Conservation (phyloP, 1,284 basidiomycete genomes). For the Apiotrichum akiyoshidainum region DNA sequence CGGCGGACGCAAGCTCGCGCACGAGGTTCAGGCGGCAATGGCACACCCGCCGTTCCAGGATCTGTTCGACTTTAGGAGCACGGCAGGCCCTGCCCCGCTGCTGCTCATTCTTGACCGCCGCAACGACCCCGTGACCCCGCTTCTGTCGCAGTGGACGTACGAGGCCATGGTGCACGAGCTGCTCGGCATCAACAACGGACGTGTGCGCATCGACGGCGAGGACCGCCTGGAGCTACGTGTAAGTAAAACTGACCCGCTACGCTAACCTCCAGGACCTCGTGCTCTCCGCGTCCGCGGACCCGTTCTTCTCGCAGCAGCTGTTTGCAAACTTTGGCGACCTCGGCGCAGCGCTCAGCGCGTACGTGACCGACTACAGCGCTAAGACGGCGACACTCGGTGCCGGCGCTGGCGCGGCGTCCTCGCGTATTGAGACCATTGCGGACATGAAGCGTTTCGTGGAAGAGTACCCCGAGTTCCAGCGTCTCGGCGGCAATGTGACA, state of each 20-base stretch:
- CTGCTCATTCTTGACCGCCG: conserved; percentile 70
- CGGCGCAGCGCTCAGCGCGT: conserved; percentile 85
- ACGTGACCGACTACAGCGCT: conserved; percentile 91
- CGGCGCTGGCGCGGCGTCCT: conserved; percentile 44
- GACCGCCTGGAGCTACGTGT: conserved; percentile 81
- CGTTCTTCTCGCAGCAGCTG: conserved; percentile 89
- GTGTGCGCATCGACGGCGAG: conserved; percentile 83
- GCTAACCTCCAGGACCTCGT: conserved; percentile 73
- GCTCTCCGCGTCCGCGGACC: conserved; percentile 83
- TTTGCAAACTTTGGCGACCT: conserved; percentile 96
- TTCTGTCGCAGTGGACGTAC: conserved; percentile 99
- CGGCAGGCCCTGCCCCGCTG: conserved; percentile 55
- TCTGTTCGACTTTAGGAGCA: conserved; percentile 57
- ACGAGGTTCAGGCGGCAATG: conserved; percentile 64
- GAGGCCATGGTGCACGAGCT: conserved; percentile 99
- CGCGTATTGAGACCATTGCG: conserved; percentile 84
- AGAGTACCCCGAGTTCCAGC: conserved; percentile 96
- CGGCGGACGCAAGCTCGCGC: conserved; percentile 84
- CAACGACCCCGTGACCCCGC: conserved; percentile 95
- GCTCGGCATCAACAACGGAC: conserved; percentile 87
- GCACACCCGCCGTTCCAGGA: conserved; percentile 52
- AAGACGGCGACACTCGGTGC: conserved; percentile 59
- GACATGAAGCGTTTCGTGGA: conserved; percentile 99
- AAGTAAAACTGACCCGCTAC: conserved; percentile 33
- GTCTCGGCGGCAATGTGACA: conserved; percentile 94